These are phyloP conservation scores for Boechera retrofracta DNA, from an alignment of 345 rosid genomes.

Conservation along the genomic window DNA sequence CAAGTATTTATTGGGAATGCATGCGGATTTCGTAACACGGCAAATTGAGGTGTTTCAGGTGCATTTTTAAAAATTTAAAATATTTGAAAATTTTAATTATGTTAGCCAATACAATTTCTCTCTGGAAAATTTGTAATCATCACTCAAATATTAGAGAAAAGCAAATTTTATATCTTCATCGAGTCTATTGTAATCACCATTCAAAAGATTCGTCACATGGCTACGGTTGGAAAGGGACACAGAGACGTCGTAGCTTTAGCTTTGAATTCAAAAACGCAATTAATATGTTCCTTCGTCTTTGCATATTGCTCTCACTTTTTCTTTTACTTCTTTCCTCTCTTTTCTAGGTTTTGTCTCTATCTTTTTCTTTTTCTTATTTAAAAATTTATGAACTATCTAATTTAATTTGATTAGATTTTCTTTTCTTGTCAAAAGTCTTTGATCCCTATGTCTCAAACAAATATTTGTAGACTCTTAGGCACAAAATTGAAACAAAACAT, in stretches of 20 bases:
- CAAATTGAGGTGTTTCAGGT: no score
- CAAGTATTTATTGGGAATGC: no score
- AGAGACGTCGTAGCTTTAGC: constrained; percentile 16
- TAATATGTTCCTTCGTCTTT: constrained; percentile 32
- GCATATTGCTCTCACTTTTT: constrained; percentile 22
- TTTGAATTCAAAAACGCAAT: constrained; percentile 36
- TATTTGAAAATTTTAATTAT: no score
- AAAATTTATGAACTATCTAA: neutral
- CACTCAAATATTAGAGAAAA: no score
- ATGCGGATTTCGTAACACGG: no score
- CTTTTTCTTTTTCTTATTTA: neutral
- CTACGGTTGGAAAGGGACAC: neutral
- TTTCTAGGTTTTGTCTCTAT: constrained; percentile 20
- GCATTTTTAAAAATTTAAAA: no score
- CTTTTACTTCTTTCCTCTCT: constrained; percentile 16
- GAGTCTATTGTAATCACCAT: no score
- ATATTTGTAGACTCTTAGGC: constrained; percentile 2
- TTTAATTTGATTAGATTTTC: neutral
- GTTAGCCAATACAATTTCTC: no score
- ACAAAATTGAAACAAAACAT: neutral
- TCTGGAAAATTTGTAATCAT: no score
- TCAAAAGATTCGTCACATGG: constrained; percentile 1
- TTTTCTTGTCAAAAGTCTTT: constrained; percentile 7
- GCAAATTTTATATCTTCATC: no score
- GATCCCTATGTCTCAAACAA: constrained; percentile 7